These are phyloP conservation scores for Myrica gale DNA, from an alignment of 306 rosid genomes.

Conservation along the genomic window DNA sequence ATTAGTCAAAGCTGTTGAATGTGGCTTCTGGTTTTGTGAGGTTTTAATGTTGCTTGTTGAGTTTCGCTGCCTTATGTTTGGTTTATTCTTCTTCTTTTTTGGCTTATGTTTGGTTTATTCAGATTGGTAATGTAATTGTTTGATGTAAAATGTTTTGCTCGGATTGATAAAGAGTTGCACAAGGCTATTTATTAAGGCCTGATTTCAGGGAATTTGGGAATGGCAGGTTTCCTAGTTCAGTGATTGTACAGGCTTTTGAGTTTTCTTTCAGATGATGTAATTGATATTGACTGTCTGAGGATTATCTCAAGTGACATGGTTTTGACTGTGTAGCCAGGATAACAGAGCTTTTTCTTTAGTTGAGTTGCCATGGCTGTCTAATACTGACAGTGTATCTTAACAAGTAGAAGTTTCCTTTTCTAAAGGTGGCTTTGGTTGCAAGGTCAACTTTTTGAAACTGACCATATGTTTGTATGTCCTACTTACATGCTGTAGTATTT, in stretches of 20 bases:
- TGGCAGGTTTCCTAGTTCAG: not conserved
- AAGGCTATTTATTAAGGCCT: not conserved
- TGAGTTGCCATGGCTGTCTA: too few species aligned
- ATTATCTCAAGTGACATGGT: not conserved
- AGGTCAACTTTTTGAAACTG: too few species aligned
- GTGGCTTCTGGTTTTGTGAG: conserved; percentile 14
- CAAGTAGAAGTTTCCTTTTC: too few species aligned
- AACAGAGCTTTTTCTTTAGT: too few species aligned
- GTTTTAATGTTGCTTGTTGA: not conserved
- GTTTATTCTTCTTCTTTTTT: not conserved
- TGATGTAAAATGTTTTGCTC: too few species aligned
- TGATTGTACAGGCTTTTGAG: not conserved
- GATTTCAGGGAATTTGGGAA: not conserved
- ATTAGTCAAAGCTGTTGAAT: conserved; percentile 20
- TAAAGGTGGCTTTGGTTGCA: too few species aligned
- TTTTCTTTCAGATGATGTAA: not conserved
- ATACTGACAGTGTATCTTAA: too few species aligned
- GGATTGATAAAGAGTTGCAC: too few species aligned
- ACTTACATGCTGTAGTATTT: too few species aligned
- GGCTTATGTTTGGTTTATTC: not conserved
- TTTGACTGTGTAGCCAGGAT: not conserved
- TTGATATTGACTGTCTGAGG: too few species aligned
- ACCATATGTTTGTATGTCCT: too few species aligned
- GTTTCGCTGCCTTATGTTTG: not conserved
- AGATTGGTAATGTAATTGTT: too few species aligned